Conservation (phyloP, 164 flowering plant species). For the Stephania japonica region DNA sequence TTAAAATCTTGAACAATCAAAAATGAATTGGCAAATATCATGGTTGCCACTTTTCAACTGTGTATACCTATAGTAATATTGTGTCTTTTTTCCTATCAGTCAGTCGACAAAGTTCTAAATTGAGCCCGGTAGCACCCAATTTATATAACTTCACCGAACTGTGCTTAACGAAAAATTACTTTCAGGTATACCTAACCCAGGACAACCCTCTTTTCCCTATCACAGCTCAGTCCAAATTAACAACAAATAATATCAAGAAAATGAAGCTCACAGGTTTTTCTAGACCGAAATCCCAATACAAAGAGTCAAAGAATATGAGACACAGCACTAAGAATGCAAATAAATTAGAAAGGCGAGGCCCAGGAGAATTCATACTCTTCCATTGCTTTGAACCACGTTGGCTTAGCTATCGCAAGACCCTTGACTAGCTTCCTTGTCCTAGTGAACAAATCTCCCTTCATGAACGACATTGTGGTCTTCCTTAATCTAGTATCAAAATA, state of each 20-base stretch:
- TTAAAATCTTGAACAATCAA: no score
- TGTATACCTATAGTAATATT: no score
- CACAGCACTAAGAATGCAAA: not conserved
- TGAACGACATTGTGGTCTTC: conserved; percentile 27
- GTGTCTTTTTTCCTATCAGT: not conserved
- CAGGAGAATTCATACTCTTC: conserved; percentile 39
- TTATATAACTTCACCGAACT: not conserved
- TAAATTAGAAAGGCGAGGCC: not conserved
- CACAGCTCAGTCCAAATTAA: not conserved
- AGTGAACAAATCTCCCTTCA: conserved; percentile 72
- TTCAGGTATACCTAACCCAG: not conserved
- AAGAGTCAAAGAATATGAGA: not conserved
- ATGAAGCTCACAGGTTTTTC: not conserved
- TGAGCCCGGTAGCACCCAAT: not conserved
- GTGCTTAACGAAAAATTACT: not conserved
- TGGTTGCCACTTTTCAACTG: no score
- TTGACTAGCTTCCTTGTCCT: conserved; percentile 81
- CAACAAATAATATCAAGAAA: not conserved
- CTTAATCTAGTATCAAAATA: not conserved
- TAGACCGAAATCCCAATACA: not conserved
- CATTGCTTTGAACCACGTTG: conserved; percentile 93
- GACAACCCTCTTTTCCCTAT: not conserved
- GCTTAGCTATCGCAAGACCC: conserved; percentile 73
- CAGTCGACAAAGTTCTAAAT: not conserved
- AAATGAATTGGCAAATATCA: no score